A percentile compares a stretch with the other conserved stretches of the same genome.
phyloP scores from a whole-genome alignment of 1,284 basidiomycete species.

The Mrakiaceae sp. region DNA sequence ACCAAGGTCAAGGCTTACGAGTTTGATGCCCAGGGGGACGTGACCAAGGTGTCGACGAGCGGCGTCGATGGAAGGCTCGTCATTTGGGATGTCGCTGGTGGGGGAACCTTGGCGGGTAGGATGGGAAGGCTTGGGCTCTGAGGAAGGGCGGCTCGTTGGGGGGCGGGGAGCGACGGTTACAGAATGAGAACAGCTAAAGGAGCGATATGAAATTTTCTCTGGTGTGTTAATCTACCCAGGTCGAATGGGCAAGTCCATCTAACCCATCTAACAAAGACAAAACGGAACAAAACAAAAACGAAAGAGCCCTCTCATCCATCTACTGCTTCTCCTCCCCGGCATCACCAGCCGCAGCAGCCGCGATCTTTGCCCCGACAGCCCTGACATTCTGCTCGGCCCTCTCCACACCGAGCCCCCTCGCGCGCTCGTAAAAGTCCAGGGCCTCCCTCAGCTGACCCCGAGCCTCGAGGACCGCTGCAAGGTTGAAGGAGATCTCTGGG shows the following conservation, averaged over 20 bases:
- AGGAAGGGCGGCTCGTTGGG: neutral
- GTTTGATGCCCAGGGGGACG: constrained; percentile 45
- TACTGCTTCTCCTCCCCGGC: neutral
- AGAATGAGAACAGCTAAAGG: too few relatives aligned
- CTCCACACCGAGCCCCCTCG: constrained; percentile 9
- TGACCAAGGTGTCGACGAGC: constrained; percentile 74
- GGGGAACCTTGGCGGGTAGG: constrained; percentile 1
- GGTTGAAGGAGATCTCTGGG: constrained; percentile 80
- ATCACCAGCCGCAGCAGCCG: neutral
- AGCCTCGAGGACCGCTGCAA: constrained; percentile 79
- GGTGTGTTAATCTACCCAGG: too few relatives aligned
- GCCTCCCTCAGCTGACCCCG: constrained; percentile 37
- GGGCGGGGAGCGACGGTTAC: too few relatives aligned
- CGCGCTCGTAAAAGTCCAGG: constrained; percentile 12
- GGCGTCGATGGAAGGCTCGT: constrained; percentile 91
- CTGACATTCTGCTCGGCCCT: constrained; percentile 10
- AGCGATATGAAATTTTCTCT: too few relatives aligned
- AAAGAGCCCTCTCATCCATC: neutral
- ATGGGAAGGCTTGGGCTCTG: constrained; percentile 9
- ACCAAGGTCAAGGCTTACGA: constrained; percentile 76
- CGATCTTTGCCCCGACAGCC: constrained; percentile 15
- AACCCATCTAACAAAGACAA: too few relatives aligned
- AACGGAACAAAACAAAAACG: too few relatives aligned
- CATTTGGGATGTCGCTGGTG: constrained; percentile 59
- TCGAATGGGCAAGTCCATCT: too few relatives aligned